Base-by-base conservation (phyloP, 495 filamentous ascomycete species). In the Penicillium flavigenum region DNA sequence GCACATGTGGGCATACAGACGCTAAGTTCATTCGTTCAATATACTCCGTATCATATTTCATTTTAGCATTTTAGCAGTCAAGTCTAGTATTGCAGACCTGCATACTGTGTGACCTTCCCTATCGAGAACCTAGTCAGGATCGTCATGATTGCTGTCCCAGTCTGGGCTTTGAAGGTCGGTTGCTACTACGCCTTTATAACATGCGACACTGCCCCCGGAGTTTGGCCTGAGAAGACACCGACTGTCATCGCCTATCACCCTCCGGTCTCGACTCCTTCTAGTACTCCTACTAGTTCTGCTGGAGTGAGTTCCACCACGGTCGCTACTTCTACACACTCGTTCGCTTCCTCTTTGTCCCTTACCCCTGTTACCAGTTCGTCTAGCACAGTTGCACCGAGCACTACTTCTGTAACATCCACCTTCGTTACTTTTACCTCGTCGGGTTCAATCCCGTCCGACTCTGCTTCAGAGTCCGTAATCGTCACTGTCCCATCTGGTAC, bases 121-220 rank as follows among this genome's bases (percentile, higher is more conserved):
- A 49, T 51, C 22, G 7, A 52, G 29, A 27, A 17, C 56, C 53
- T 62, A 59, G 66, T 24, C 65, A 38, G 24, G 43, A 65, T 71
- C 58, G 54, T 57, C 59, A 71, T 75, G 72, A 57, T 65, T 47
- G 60, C 63, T 29, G 38, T 67, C 42, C 68, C 67, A 38, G 53
- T 56, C 36, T 70, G 66, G 61, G 58, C 66, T 41, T 41, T 73
- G 31, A 54, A 66, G 58, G 34, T 64, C 19, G 64, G 61, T 27
- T 73, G 72, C 46, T 75, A 62, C 64, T 69, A 65, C 38, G 72
- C 67, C 32, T 58, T 75, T 71, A 69, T 75, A 72, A 73, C 69
- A 41, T 75, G 72, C 69, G 60, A 66, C 57, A 70, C 72, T 49
- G 63, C 62, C 64, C 70, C 68, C 10, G 72, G 71, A 47, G 67